Evolutionary conservation across 2,329 filamentous ascomycete genomes (phyloP), one percentile per base, ranked within the genome.

Genomic region (Westerdykella aurantiaca): DNA sequence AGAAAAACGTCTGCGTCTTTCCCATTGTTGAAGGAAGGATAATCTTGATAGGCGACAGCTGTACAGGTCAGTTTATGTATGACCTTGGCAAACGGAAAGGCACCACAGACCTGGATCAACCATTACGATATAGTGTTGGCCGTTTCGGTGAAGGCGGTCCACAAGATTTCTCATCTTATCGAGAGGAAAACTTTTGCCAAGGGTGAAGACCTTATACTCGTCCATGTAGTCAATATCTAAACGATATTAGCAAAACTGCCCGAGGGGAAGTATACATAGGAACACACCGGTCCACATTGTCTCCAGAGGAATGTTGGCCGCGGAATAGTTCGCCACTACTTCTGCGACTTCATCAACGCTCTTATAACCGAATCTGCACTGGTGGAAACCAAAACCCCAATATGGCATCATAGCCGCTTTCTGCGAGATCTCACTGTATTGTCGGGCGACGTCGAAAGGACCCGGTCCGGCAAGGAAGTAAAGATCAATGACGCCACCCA

Each of bases 51-150:
- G 1, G 71, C 73, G 6, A 80, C 74, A 22, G 82, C 81, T 54
- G 22, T 21, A 4, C 6, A 74, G 64, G 6, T 74, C 71, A 10
- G 78, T 69, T 31, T 80, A 77, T 11, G 23, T 3, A 21, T 14
- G 10, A 37, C 5, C 33, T 35, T 35, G 33, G 5, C 29, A n/a
- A 0, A 5, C 5, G 14, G 6, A 11, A 9, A 4, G 14, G 16
- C n/a, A 31, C 4, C 2, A 44, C 48, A 33, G 3, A 56, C 56
- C 56, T 2, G 83, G 83, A 54, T 91, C 86, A 0, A 91, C 85
- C 85, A 91, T 93, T 35, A 89, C 71, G 38, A 87, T 77, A 51
- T 86, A 86, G 42, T 86, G 77, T 58, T 88, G 84, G 38, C 84
- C 62, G 44, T 81, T 75, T 5, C 66, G 64, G 55, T 88, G 85